Base-by-base conservation (phyloP, 2,329 filamentous ascomycete species). In the Madurella fahalii region DNA sequence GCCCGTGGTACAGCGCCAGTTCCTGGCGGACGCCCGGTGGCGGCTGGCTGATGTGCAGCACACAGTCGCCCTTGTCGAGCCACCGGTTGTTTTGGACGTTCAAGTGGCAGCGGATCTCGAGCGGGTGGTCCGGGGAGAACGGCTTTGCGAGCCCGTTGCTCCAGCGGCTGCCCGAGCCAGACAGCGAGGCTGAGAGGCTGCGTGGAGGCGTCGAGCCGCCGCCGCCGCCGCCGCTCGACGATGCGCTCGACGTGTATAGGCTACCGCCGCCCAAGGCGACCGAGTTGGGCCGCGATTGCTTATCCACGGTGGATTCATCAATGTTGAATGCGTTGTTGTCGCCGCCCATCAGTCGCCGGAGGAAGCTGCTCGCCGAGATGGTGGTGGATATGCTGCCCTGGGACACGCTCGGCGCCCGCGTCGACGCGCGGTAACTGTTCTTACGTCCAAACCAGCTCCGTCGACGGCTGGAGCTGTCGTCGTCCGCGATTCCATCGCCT, bases 11-110 rank as follows among this genome's bases (percentile, higher is more conserved):
- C 59, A 80, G 81, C 40, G 77, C 74, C 51, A 83, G 76, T 55
- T 79, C 82, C 71, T 81, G 82, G 41, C 75, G 75, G 69, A 79
- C 81, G 7, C 81, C 82, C 37, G 72, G 81, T 49, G 78, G 86
- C n/a, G 90, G 88, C 16, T 84, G 82, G 68, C 91, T 84, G 64
- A 99, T 90, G 15, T 88, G 90, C 56, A 99, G 75, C 39, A 84
- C 79, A 57, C 91, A 95, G 63, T 89, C 85, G 60, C 94, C 93
- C 74, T 92, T 85, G 68, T 97, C 92, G 58, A 90, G 85, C 94
- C 94, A 99, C 68, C 93, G 93, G 47, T 84, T 84, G 12, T 83
- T 77, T 1, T 82, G 77, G 56, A 91, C 86, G 47, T 93, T 85
- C 47, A 89, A 78, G 69, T 97, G 96, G 12, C 97, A 81, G 37